phyloP scores from a whole-genome alignment of 169 alveolate genomes.

The Plasmodium malariae region DNA sequence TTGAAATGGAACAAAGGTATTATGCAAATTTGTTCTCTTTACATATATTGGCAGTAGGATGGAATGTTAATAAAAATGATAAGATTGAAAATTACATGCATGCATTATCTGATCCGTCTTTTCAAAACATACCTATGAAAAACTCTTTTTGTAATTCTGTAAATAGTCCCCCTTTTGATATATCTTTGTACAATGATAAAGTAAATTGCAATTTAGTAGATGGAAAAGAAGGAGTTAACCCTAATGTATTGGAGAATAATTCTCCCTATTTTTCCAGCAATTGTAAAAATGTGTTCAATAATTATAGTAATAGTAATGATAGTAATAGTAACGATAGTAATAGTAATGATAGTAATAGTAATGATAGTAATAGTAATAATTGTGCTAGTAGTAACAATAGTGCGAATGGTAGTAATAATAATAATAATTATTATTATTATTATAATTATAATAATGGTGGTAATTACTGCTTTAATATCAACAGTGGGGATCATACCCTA shows the following conservation, averaged over 20 bases:
- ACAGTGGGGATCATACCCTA: no score
- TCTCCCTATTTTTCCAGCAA: neutral
- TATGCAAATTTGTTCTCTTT: conserved; percentile 60
- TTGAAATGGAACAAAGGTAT: conserved; percentile 44
- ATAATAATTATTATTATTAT: no score
- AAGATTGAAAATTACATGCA: conserved; percentile 24
- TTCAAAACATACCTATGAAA: neutral
- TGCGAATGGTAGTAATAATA: neutral
- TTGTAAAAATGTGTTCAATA: neutral
- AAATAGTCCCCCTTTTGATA: no score
- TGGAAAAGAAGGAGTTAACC: neutral
- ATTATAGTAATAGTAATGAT: neutral
- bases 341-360: neutral
- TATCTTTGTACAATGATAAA: no score
- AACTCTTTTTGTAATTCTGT: neutral
- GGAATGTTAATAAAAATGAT: conserved; percentile 62
- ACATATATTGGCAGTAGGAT: conserved; percentile 71
- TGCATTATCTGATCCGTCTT: conserved; percentile 25
- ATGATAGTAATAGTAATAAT: neutral
- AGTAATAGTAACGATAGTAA: neutral
- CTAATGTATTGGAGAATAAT: neutral
- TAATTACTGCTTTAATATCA: no score
- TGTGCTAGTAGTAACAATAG: neutral
- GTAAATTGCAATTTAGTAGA: neutral
- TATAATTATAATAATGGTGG: no score